Conservation (phyloP, 2,329 filamentous ascomycete genomes). For the Fusarium decemcellulare region DNA sequence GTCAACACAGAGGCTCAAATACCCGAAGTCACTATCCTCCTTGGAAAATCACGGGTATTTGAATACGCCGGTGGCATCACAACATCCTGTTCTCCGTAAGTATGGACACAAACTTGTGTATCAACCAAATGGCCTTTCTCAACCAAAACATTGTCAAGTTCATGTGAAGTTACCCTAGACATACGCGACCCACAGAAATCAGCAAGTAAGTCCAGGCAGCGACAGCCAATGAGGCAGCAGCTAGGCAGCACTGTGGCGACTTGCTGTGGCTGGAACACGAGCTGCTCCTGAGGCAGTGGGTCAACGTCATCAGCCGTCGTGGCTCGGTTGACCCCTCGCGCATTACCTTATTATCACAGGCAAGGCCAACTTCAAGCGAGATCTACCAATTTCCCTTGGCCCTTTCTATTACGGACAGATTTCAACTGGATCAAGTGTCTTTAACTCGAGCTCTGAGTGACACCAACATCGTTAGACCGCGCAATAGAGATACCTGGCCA, state of each 20-base stretch:
- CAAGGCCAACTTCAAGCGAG: conserved; percentile 47
- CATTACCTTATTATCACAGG: conserved; percentile 49
- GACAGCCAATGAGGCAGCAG: conserved; percentile 27
- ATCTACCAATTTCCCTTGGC: conserved; percentile 44
- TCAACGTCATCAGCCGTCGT: conserved; percentile 56
- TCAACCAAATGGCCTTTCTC: neutral
- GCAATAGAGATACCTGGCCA: conserved; percentile 27
- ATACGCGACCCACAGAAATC: too few species aligned
- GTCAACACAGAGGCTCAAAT: neutral
- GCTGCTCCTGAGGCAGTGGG: conserved; percentile 46
- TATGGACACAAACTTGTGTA: conserved; percentile 1
- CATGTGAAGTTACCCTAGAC: conserved; percentile 34
- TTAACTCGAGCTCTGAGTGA: conserved; percentile 2
- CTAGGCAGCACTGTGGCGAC: conserved; percentile 43
- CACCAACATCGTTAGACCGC: conserved; percentile 9
- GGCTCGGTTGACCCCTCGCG: conserved; percentile 49
- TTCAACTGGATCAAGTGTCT: conserved; percentile 21
- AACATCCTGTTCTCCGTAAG: neutral
- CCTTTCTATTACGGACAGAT: conserved; percentile 16
- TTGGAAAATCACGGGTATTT: neutral
- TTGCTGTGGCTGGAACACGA: conserved; percentile 40
- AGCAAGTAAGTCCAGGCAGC: neutral
- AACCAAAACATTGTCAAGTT: conserved; percentile 5
- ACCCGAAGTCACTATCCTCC: neutral
- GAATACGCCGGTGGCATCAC: neutral